A percentile compares a stretch with the other conserved stretches of the same genome.
Evolutionary conservation across 495 filamentous ascomycete genomes (phyloP).

Genomic region (Neurospora tetrasperma): DNA sequence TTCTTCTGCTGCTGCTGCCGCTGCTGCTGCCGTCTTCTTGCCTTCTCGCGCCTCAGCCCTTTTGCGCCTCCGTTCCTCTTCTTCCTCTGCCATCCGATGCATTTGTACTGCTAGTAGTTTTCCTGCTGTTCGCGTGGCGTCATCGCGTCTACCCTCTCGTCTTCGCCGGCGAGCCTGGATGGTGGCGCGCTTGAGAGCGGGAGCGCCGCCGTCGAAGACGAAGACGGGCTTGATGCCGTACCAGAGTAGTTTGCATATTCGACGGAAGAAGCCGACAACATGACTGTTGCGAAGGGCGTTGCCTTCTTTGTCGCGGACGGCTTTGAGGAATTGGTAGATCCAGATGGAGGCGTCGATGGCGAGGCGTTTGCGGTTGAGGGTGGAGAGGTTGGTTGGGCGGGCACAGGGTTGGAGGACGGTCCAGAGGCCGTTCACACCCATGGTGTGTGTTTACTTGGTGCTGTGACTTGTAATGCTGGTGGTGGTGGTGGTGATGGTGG

Average conservation of each 20-base stretch:
- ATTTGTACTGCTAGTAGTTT: constrained; percentile 88
- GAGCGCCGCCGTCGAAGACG: constrained; percentile 95
- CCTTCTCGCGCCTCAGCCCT: constrained; percentile 18
- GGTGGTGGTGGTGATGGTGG: neutral
- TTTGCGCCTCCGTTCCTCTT: constrained; percentile 53
- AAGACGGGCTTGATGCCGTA: constrained; percentile 96
- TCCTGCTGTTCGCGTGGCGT: constrained; percentile 83
- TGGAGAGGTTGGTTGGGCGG: constrained; percentile 83
- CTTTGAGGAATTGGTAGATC: constrained; percentile 99
- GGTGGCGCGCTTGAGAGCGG: constrained; percentile 82
- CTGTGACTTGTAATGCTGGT: neutral
- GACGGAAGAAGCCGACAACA: constrained; percentile 92
- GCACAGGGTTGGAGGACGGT: constrained; percentile 87
- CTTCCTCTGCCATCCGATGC: constrained; percentile 78
- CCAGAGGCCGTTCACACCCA: constrained; percentile 99
- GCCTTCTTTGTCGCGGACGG: constrained; percentile 95
- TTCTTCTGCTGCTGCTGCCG: constrained; percentile 25
- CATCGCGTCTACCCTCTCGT: constrained; percentile 81
- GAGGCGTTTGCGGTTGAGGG: constrained; percentile 86
- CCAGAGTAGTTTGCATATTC: constrained; percentile 94
- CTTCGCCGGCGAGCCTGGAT: constrained; percentile 67
- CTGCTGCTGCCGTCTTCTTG: neutral
- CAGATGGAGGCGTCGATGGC: constrained; percentile 97
- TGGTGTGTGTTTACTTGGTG: constrained; percentile 24
- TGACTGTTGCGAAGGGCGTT: constrained; percentile 93